Percentiles rank a stretch among this genome's conserved stretches.
phyloP scores from a whole-genome alignment of 148 eudicot genomes.

The Spergularia marina region DNA sequence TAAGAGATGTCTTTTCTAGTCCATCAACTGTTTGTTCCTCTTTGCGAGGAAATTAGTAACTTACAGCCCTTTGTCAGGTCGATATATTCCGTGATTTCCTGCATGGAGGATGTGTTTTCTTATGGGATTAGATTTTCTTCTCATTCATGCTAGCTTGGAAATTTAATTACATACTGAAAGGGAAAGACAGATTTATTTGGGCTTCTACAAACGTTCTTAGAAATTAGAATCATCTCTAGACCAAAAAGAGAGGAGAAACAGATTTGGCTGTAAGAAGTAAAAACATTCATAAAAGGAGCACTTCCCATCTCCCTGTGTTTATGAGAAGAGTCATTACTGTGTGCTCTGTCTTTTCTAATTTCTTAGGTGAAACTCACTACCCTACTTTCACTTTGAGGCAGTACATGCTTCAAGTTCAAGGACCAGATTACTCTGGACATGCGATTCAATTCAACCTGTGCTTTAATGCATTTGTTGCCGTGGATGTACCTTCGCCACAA shows the following conservation, averaged over 20 bases:
- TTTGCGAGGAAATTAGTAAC: no score
- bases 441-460: slow-evolving; percentile 23
- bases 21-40: no score
- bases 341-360: neutral
- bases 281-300: no score
- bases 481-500: slow-evolving; percentile 46
- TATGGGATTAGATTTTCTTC: neutral
- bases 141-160: neutral
- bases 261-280: no score
- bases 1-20: no score
- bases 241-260: no score
- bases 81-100: no score
- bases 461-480: slow-evolving; percentile 40
- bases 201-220: no score
- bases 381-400: slow-evolving; percentile 13
- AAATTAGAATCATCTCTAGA: no score
- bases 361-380: neutral
- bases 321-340: neutral
- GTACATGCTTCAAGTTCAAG: slow-evolving; percentile 35
- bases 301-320: no score
- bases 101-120: no score
- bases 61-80: no score
- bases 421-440: slow-evolving; percentile 1
- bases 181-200: neutral
- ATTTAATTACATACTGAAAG: neutral